Evolutionary conservation across 306 rosid species (phyloP), one percentile per base, ranked within the genome.

Genomic region (Ormosia semicastrata): DNA sequence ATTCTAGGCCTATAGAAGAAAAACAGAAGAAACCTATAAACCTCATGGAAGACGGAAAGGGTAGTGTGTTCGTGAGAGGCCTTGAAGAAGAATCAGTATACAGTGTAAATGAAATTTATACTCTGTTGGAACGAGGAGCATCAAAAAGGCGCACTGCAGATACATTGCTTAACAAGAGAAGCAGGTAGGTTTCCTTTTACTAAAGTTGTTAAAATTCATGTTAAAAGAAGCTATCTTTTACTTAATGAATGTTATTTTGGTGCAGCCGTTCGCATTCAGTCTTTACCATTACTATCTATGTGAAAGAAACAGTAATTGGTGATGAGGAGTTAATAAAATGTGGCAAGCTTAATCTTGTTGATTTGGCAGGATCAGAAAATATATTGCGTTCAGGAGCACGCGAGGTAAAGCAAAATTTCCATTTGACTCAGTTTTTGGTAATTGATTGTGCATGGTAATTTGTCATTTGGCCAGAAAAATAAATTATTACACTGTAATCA

Each of bases 281-380:
- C 66, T 95, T 95, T 81, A 92, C 99, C 32, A 95, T 95, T 29
- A 92, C 98, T 43, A 87, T 93, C 77, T 86, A 87, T 83, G 88
- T 95, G 60, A 95, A 95, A 86, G 99, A 95, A 89, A 86, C 97
- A 41, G 81, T 88, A 33, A 85, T 91, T 75, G 97, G 93, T 40
- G 99, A 91, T 66, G 97, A 93, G 87, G 99, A 95, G 81, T 79
- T 95, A 76, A 93, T 95, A 33, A 95, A 95, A 77, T 95, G 99
- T 83, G 99, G 99, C 76, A 95, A 95, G 84, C 98, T 95, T 76
- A 95, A 95, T 87, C 99, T 95, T 63, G 99, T 95, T 80, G 99
- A 95, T 79, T 87, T 95, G 67, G 99, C 99, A 5, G 99, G 99
- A 63, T 95, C 99, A 43, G 99, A 95, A 86, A 95, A 95, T 84